Base-by-base conservation (phyloP, 2,329 filamentous ascomycete genomes). In the Xylaria multiplex region DNA sequence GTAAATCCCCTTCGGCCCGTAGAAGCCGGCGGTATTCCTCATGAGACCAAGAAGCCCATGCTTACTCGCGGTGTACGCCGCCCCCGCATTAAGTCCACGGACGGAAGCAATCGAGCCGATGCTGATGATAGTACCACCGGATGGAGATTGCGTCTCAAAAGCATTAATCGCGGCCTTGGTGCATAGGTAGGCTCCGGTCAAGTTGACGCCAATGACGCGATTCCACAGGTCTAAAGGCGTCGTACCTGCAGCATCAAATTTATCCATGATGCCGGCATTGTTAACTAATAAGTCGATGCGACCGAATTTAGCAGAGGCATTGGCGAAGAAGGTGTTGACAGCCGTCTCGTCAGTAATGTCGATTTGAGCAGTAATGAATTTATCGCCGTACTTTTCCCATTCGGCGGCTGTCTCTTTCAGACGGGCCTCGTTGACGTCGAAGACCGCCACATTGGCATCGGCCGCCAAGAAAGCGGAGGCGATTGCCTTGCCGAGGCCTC, bases 201-300 rank as follows among this genome's bases (percentile, higher is more conserved):
- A 75, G 70, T 89, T 89, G 66, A 88, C 77, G 13, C 79, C 80
- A 42, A 90, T 79, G 6, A 88, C 82, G 3, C 78, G 78, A 65
- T 88, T 81, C 86, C 85, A 89, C 1, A 81, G 71, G 1, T 75
- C 76, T 64, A 79, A 78, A 22, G 83, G 78, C 57, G 83, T 74
- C 7, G 79, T 79, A 16, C 82, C 86, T 0, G 83, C 83, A 0
- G 85, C 82, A 49, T 85, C 82, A 69, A 88, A 86, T 32, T 76
- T 78, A 71, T 89, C 87, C 78, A 86, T 84, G 62, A 88, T 79
- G 24, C 83, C 87, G 9, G 86, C 86, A 66, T 85, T 86, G 77
- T 88, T 88, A 71, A 88, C 75, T 5, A 89, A 77, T n/a, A 88
- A 78, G 74, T 90, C 86, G 19, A 87, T 74, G n/a, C 79, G 77